Percentiles rank a stretch among this genome's conserved stretches.
phyloP scores from a whole-genome alignment of 73 alveolate genomes.

The Tetrahymena malaccensis region DNA sequence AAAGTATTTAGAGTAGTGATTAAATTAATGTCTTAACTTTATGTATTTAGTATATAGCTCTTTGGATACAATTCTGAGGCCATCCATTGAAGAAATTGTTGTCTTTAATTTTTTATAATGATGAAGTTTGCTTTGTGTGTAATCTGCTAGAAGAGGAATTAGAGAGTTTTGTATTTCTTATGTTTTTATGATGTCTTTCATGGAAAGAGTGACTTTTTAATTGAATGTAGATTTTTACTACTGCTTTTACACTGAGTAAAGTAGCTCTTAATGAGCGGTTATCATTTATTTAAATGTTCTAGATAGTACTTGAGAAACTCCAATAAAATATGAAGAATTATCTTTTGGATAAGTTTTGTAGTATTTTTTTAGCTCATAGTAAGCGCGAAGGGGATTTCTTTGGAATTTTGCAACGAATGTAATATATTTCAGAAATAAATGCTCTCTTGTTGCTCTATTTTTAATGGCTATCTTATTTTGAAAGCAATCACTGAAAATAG shows the following conservation, averaged over 20 bases:
- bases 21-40: background rate
- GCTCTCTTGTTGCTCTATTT: background rate
- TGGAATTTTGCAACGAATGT: background rate
- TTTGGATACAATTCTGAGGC: background rate
- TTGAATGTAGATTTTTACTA: background rate
- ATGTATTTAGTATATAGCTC: background rate
- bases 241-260: background rate
- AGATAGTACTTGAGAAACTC: background rate
- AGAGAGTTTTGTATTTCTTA: background rate
- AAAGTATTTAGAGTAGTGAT: background rate
- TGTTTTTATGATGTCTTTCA: background rate
- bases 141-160: background rate
- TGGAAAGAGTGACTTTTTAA: background rate
- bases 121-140: background rate
- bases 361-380: background rate
- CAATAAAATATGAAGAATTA: background rate
- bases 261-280: background rate
- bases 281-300: background rate
- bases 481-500: background rate
- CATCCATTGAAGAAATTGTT: background rate
- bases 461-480: background rate
- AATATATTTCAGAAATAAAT: background rate
- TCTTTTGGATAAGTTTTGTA: background rate
- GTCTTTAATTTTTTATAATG: background rate
- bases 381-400: background rate